Base-by-base conservation (phyloP, 768 basidiomycete species). In the Tephrocybe sp. region DNA sequence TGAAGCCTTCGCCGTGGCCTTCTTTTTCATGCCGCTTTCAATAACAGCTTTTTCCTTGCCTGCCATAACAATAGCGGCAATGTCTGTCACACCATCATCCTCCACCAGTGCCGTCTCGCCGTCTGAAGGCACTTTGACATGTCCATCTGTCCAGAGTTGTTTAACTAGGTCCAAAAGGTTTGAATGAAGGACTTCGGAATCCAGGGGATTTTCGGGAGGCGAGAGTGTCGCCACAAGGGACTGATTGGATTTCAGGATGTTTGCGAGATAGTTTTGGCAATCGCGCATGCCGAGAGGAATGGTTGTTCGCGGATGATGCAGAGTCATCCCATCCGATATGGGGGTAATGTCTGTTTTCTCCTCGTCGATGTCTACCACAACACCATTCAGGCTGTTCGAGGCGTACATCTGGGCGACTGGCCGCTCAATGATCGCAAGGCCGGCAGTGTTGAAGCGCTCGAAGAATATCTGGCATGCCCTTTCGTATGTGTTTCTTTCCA, bases 41-140 rank as follows among this genome's bases (percentile, higher is more conserved):
- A 95, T 93, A 28, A 94, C 82, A 0, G 91, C 89, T 58, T 86
- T 84, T 68, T 94, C 93, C 62, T 88, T 90, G n/a, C 93, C 93
- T 7, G 91, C 90, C 26, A 93, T 89, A 38, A 96, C 75, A 40
- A 90, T 84, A 7, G 94, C 91, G 5, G 93, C 93, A 51, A 95
- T 92, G 64, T 96, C 90, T 15, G 89, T 90, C 21, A 92, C 73
- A 3, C 90, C 93, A 55, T 93, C 93, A 50, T 93, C 91, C 54
- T 91, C 91, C 14, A 72, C 73, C 30, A 70, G 45, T 6, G 78
- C 80, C 2, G 82, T 84, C 65, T 89, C 88, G 32, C 88, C 88
- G 47, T 84, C 82, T 17, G 87, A 84, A 5, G 88, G 85, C 7
- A 90, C 83, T 45, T 85, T 88, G 53, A 90, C 73, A 24, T 86